Percentiles rank a stretch among this genome's conserved stretches.
These are phyloP conservation scores for Pseudogymnoascus pannorum DNA, from an alignment of 2,329 filamentous ascomycete genomes.

Conservation along the genomic window DNA sequence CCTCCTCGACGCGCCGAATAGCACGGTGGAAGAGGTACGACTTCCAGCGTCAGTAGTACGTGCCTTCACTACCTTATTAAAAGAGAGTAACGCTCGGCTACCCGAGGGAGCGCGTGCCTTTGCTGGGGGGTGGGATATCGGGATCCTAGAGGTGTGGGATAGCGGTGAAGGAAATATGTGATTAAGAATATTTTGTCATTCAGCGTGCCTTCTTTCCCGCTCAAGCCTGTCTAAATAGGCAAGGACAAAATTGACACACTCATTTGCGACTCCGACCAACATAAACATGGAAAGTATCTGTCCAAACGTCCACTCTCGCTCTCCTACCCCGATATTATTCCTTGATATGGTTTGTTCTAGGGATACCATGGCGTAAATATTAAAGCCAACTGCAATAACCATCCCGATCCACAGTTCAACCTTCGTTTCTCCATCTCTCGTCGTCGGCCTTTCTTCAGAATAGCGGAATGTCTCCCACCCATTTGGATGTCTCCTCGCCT, in stretches of 20 bases:
- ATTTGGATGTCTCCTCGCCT: too few relatives aligned
- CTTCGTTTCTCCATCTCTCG: too few relatives aligned
- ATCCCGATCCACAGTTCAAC: too few relatives aligned
- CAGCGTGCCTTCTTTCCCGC: background rate
- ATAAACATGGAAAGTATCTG: background rate
- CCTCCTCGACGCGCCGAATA: slow-evolving; percentile 41
- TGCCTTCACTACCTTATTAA: slow-evolving; percentile 38
- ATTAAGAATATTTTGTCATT: background rate
- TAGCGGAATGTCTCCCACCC: too few relatives aligned
- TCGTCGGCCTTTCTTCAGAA: too few relatives aligned
- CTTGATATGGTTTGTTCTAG: too few relatives aligned
- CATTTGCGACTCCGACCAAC: background rate
- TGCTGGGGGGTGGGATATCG: slow-evolving; percentile 57
- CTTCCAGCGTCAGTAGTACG: slow-evolving; percentile 45
- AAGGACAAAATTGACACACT: background rate
- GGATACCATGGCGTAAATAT: too few relatives aligned
- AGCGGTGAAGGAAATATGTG: background rate
- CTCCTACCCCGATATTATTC: too few relatives aligned
- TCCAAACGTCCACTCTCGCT: background rate
- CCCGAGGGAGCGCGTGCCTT: slow-evolving; percentile 51
- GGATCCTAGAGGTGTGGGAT: slow-evolving; percentile 50
- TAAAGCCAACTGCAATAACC: too few relatives aligned
- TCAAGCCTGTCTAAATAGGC: background rate
- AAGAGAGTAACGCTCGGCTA: slow-evolving; percentile 42
- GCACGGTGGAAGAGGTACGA: slow-evolving; percentile 50